Base-by-base conservation (phyloP, 495 filamentous ascomycete species). In the Podospora pseudocomata region DNA sequence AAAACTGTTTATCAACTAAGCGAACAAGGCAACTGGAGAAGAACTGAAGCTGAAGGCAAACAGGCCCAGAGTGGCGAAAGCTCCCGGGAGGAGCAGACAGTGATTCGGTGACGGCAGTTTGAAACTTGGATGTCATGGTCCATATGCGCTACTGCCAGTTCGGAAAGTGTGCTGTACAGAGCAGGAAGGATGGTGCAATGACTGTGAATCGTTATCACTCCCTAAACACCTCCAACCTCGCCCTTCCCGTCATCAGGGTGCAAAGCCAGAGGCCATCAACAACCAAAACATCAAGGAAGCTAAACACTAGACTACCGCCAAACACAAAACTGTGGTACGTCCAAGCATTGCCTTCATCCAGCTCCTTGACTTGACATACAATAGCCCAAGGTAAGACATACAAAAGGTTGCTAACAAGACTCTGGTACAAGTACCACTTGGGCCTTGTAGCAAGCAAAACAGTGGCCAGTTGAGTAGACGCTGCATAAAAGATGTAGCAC, bases 401-500 rank as follows among this genome's bases (percentile, higher is more conserved):
- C 39, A 88, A 73, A 4, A 92, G 68, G 68, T 91, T 92, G 2
- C 87, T 88, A 16, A 76, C 82, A 4, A 92, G 75, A 4, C 85
- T 83, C 77, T 91, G 90, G 66, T 83, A 85, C 6, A 92, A 80
- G 73, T 89, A 92, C 89, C 88, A 92, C 18, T 80, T 80, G 5
- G 90, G 87, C 15, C 78, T 75, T 0, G 90, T 91, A 0, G 90
- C 89, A 2, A 91, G 79, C 2, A 92, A 77, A 6, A 92, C 81
- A 2, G 86, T 82, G 0, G 89, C 85, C 7, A 92, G 76, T 71
- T 91, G 89, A n/a, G 84, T 88, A 18, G 82, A 84, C 27, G 86
- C 61, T 0, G 87, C 90, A 71, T 91, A 92, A 75, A 92, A 89
- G 63, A 92, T 87, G 75, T 92, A 92, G 75, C 89, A 90, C 90